Percentiles rank a stretch among this genome's conserved stretches.
These are phyloP conservation scores for Dactylellina sp. DNA, from an alignment of 2,329 filamentous ascomycete species.

Conservation along the genomic window DNA sequence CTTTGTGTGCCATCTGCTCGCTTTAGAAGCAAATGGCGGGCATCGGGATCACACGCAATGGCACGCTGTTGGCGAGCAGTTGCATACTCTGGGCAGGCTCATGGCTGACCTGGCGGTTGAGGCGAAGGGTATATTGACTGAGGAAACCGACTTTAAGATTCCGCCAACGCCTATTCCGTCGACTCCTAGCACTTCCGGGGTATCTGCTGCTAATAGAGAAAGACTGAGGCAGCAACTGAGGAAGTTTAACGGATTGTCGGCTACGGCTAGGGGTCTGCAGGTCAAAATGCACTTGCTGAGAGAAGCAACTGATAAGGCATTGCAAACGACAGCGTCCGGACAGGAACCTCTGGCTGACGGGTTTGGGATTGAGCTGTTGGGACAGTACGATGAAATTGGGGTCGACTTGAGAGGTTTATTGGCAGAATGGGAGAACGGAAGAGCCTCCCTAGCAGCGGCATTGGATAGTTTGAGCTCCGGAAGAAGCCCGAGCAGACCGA, in stretches of 20 bases:
- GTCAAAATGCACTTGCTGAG: slow-evolving; percentile 92
- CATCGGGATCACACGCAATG: slow-evolving; percentile 81
- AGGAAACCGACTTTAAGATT: slow-evolving; percentile 75
- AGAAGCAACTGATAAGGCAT: slow-evolving; percentile 84
- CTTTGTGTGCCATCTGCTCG: slow-evolving; percentile 87
- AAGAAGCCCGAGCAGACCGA: slow-evolving; percentile 74
- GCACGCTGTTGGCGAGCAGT: slow-evolving; percentile 80
- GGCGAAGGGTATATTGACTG: slow-evolving; percentile 76
- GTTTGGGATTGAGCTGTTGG: slow-evolving; percentile 80
- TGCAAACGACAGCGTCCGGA: slow-evolving; percentile 72
- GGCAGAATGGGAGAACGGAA: slow-evolving; percentile 88
- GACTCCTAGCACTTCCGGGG: slow-evolving; percentile 65
- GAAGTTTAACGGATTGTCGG: slow-evolving; percentile 87
- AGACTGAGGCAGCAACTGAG: slow-evolving; percentile 86
- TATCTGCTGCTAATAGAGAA: slow-evolving; percentile 73
- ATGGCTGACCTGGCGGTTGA: slow-evolving; percentile 74
- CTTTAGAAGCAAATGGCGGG: slow-evolving; percentile 83
- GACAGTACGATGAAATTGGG: slow-evolving; percentile 95
- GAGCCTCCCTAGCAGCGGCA: slow-evolving; percentile 81
- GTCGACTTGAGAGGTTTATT: slow-evolving; percentile 83
- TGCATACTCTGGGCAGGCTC: slow-evolving; percentile 73
- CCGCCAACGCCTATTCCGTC: slow-evolving; percentile 71
- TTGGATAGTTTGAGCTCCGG: slow-evolving; percentile 75
- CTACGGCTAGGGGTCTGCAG: slow-evolving; percentile 89
- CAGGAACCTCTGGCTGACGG: slow-evolving; percentile 69